Percentiles rank a stretch among this genome's conserved stretches.
phyloP scores from a whole-genome alignment of 805 yeast genomes.

The Candida quercuum region DNA sequence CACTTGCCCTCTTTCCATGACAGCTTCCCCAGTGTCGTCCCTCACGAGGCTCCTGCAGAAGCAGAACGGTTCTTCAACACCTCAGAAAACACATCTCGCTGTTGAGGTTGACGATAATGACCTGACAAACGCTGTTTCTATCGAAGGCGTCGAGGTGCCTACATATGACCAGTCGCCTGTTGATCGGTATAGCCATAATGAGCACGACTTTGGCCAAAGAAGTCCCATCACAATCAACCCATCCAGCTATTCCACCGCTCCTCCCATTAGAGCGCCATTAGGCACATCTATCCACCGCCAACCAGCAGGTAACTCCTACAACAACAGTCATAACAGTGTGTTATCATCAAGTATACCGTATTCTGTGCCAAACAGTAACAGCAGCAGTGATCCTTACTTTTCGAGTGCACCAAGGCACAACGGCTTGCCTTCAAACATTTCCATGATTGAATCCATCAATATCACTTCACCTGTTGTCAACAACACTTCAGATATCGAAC shows the following conservation, averaged over 20 bases:
- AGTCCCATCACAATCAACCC: conserved; percentile 18
- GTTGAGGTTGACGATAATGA: conserved; percentile 10
- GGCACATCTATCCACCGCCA: conserved; percentile 24
- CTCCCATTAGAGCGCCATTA: conserved; percentile 26
- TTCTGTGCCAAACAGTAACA: conserved; percentile 60
- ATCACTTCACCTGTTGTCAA: conserved; percentile 66
- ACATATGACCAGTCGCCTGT: conserved; percentile 3
- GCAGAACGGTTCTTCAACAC: conserved; percentile 14
- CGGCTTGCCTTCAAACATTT: conserved; percentile 34
- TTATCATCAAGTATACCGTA: conserved; percentile 63
- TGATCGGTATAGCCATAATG: conserved; percentile 2
- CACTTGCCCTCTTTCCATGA: conserved; percentile 3
- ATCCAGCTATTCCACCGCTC: conserved; percentile 16
- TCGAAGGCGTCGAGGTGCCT: conserved; percentile 25
- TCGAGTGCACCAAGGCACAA: conserved; percentile 30
- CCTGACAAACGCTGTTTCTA: conserved; percentile 21
- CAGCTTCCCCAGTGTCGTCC: conserved; percentile 22
- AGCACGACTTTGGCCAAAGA: conserved; percentile 13
- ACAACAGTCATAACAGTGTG: conserved; percentile 23
- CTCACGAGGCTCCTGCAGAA: conserved; percentile 23
- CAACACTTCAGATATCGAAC: conserved; percentile 59
- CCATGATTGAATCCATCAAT: conserved; percentile 48
- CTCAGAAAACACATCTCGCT: conserved; percentile 1
- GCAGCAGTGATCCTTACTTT: conserved; percentile 21
- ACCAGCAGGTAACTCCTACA: conserved; percentile 19